Evolutionary conservation across 1,284 basidiomycete species (phyloP), one percentile per base, ranked within the genome.

Genomic region (Apiotrichum porosum): DNA sequence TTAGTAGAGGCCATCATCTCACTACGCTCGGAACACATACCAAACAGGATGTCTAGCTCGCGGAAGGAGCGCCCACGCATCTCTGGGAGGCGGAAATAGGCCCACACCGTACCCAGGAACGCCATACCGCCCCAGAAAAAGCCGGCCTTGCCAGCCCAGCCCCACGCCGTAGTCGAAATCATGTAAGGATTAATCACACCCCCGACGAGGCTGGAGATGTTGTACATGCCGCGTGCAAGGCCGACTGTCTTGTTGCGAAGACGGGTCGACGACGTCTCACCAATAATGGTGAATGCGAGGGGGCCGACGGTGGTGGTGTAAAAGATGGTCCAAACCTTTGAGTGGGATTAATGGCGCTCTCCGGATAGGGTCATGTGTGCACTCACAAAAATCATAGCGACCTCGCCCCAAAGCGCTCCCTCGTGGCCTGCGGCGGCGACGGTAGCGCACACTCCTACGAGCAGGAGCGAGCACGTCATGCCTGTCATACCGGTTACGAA

Each of bases 231-330:
- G 13, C 61, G 60, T 21, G 51, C 47, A 19, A 63, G 40, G 67
- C 73, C 76, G 60, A 78, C 70, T 2, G 76, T 73, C 65, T 78
- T 78, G 40, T 68, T 62, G 36, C 74, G 61, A 5, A 75, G 62
- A 26, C 72, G 69, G 8, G 72, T 72, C 18, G 71, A 69, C 0
- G 60, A 49, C 19, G 70, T 62, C 51, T 76, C 75, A 33, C 67
- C 66, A 6, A 42, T 31, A n/a, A 42, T 22, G 2, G 24, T 13
- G 19, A 17, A 42, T 13, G 40, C 30, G 13, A 31, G 9, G 2
- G 30, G 28, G 9, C 47, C 44, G 24, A 52, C 26, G 23, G 48
- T 45, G 33, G 54, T 13, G 34, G 41, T 42, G 26, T 47, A 56
- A n/a, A 19, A 18, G 19, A 49, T 43, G 24, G 50, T 51, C 50